Conservation (phyloP, 352 stramenopile genomes). For the Phytophthora citricola region DNA sequence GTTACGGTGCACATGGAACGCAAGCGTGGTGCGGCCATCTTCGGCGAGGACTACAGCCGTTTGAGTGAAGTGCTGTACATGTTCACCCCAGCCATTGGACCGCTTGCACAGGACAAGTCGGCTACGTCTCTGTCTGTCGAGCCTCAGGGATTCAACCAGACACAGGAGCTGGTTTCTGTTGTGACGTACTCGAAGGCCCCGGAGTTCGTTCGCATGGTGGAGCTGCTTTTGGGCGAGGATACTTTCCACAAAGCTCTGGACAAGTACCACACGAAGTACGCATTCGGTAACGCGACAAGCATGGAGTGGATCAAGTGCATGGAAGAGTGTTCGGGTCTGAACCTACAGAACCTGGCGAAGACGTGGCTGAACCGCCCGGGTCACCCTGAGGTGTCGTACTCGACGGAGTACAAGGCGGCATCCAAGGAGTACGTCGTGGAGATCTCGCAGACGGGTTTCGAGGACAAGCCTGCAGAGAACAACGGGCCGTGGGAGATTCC, state of each 20-base stretch:
- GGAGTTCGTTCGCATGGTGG: conserved; percentile 82
- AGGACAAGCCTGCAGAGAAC: conserved; percentile 69
- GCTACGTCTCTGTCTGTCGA: conserved; percentile 75
- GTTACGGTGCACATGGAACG: conserved; percentile 85
- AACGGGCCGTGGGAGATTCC: conserved; percentile 83
- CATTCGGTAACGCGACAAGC: conserved; percentile 71
- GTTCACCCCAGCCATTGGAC: conserved; percentile 75
- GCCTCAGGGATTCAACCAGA: conserved; percentile 80
- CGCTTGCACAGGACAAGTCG: conserved; percentile 72
- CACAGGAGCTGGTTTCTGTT: conserved; percentile 75
- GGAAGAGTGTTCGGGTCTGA: conserved; percentile 69
- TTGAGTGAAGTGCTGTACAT: conserved; percentile 77
- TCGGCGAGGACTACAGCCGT: conserved; percentile 74
- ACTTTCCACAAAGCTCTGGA: conserved; percentile 79
- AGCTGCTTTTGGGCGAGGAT: conserved; percentile 67
- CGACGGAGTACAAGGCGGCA: conserved; percentile 55
- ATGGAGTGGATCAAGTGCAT: conserved; percentile 85
- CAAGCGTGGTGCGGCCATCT: conserved; percentile 68
- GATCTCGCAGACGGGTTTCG: conserved; percentile 74
- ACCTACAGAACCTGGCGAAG: conserved; percentile 72
- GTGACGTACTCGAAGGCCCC: conserved; percentile 84
- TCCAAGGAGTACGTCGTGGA: conserved; percentile 63
- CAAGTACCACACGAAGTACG: conserved; percentile 82
- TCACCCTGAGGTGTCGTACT: conserved; percentile 73
- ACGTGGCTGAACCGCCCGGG: conserved; percentile 80